Evolutionary conservation across 2,329 filamentous ascomycete genomes (phyloP), one percentile per base, ranked within the genome.

Genomic region (Proliferodiscus dingleyae): DNA sequence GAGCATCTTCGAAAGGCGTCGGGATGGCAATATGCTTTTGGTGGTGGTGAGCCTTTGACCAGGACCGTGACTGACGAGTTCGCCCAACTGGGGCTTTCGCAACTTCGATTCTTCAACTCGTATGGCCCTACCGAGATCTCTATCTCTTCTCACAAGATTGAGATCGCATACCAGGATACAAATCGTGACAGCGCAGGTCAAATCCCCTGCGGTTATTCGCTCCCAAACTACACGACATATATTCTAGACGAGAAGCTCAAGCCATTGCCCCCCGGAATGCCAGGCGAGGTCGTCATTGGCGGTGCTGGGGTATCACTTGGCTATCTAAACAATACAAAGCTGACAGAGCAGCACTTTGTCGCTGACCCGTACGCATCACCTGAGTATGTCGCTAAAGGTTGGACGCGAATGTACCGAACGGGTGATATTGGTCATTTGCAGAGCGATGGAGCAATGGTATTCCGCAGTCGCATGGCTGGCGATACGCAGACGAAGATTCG

Each of bases 201-300:
- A n/a, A n/a, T n/a, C 9, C 19, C 41, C 21, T 18, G 28, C 16
- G 44, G 34, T 9, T 11, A 24, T 4, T 37, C 23, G 18, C 9
- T 38, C 8, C 37, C 45, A 11, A 48, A 48, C 37, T 48, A 45
- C 65, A 33, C 34, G 22, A 0, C 40, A 16, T 70, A 66, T 45
- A 62, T 75, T 36, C 19, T 73, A 1, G 70, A 72, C 47, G 45
- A 59, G 4, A 24, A 68, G 1, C 50, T 59, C n/a, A 37, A 62
- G 9, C 55, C 64, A 0, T 49, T 69, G 3, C 69, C 71, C 1
- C 32, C 61, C 3, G 71, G 70, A 0, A 48, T 68, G 1, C 50
- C 62, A 2, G 73, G 72, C 2, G 69, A 74, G 48, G 59, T 74
- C 4, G 60, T 38, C 19, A 60, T 75, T 22, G 66, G 55, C 11